Base-by-base conservation (phyloP, 257 asterid species). In the Anisodus tanguticus region DNA sequence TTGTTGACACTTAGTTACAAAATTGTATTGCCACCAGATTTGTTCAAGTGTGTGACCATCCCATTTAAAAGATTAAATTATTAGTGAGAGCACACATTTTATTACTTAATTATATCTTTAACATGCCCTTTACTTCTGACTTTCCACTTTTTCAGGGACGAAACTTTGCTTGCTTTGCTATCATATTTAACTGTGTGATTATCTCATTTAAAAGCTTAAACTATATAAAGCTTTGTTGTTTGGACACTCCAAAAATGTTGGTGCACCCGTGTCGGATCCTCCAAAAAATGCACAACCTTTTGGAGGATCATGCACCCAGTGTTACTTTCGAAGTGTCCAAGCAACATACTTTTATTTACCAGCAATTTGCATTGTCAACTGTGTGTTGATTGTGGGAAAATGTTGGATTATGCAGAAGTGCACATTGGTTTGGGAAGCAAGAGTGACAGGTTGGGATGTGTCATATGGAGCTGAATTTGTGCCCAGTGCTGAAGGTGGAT, bases 401-500 rank as follows among this genome's bases (percentile, higher is more conserved):
- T 17, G 31, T 70, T 78, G 84, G 51, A 69, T 82, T 16, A 43
- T 86, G 85, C 91, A 94, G 98, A 90, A 87, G n/a, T 69, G 91
- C 81, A 92, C 89, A 57, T 84, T 94, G 85, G 91, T 86, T 9
- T 95, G 99, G 99, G 98, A 95, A 89, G 96, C 88, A 31, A 91
- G 99, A 85, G 98, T 95, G 17, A 84, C 91, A 2, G 99, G 99
- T 0, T 94, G 97, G 97, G 99, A 95, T 5, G 90, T 92, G 0
- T 86, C 92, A 9, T 93, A 95, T 31, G 97, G 97, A 51, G 99
- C 98, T 13, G 99, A 95, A 86, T 95, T 94, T 51, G 97, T 91
- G 26, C 99, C 99, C 0, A 85, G 88, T 17, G 87, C 88, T 0
- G 98, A 95, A 82, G 99, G 95, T 6, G 94, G 94, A 13, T 95